Conservation (phyloP, 768 basidiomycete species). For the Imleria badia region DNA sequence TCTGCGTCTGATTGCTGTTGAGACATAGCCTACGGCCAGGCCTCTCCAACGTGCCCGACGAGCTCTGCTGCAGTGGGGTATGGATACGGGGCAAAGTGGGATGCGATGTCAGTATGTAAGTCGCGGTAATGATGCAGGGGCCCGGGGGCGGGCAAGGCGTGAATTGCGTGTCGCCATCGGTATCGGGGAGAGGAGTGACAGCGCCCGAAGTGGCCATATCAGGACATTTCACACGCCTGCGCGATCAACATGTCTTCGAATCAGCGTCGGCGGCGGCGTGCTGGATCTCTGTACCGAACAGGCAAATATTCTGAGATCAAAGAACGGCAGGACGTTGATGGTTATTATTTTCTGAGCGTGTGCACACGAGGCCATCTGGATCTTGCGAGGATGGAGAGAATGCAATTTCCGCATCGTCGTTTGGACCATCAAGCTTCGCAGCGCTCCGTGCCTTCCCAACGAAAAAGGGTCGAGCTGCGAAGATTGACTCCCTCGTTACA, state of each 20-base stretch:
- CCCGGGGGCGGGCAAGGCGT: too few relatives aligned
- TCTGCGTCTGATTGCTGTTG: neutral
- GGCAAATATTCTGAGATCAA: conserved; percentile 1
- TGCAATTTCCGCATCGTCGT: conserved; percentile 30
- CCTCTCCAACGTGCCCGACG: conserved; percentile 1
- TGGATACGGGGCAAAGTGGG: too few relatives aligned
- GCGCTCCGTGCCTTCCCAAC: conserved; percentile 11
- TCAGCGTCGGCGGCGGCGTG: neutral
- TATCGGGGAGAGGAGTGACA: neutral
- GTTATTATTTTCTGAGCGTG: too few relatives aligned
- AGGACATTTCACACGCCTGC: neutral
- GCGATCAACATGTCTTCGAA: neutral
- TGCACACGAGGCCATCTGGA: neutral
- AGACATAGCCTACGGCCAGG: neutral
- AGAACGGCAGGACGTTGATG: conserved; percentile 18
- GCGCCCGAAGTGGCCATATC: conserved; percentile 1
- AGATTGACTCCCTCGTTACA: conserved; percentile 26
- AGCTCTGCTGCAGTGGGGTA: conserved; percentile 7
- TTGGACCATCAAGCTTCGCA: conserved; percentile 11
- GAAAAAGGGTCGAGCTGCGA: conserved; percentile 25
- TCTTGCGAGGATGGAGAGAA: conserved; percentile 13
- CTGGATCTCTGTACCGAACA: neutral
- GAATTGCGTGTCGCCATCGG: too few relatives aligned
- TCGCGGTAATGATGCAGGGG: too few relatives aligned
- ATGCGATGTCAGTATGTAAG: too few relatives aligned